A percentile compares a stretch with the other conserved stretches of the same genome.
These are phyloP conservation scores for Geosmithia flava DNA, from an alignment of 2,329 filamentous ascomycete genomes.

Conservation along the genomic window DNA sequence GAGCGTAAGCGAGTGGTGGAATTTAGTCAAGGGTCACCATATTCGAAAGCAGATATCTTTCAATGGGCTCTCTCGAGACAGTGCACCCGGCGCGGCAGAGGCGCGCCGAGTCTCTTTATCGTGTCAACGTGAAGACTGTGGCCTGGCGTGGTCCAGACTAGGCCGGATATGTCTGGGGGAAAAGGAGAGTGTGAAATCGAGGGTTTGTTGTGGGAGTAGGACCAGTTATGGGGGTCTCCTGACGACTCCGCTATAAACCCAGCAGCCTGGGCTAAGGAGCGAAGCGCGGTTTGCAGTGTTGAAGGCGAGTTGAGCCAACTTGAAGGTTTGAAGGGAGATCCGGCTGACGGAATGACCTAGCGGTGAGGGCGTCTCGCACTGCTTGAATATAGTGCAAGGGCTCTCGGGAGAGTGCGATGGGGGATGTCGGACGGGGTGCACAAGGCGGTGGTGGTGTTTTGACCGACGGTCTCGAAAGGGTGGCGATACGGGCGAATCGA, in stretches of 20 bases:
- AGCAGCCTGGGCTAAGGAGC: constrained; percentile 82
- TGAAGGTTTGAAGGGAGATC: constrained; percentile 46
- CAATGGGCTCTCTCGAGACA: not conserved
- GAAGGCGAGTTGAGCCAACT: constrained; percentile 81
- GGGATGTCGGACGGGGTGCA: not conserved
- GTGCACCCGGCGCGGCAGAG: constrained; percentile 21
- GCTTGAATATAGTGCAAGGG: not conserved
- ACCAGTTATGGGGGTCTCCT: constrained; percentile 92
- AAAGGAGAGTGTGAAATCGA: not conserved
- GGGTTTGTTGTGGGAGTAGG: constrained; percentile 6
- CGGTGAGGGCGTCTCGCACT: not conserved
- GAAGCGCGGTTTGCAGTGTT: constrained; percentile 63
- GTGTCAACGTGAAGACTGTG: constrained; percentile 5
- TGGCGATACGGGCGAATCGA: not conserved
- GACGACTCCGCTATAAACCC: constrained; percentile 94
- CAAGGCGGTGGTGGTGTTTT: not conserved
- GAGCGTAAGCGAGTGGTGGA: not conserved
- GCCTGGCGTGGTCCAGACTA: constrained; percentile 10
- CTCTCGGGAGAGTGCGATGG: not conserved
- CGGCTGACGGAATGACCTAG: not conserved
- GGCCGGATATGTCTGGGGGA: not conserved
- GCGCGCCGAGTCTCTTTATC: constrained; percentile 19
- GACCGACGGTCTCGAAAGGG: not conserved
- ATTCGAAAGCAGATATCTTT: not conserved
- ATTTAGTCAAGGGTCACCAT: not conserved